phyloP scores from a whole-genome alignment of 495 filamentous ascomycete species.

The Aspergillus hancockii region DNA sequence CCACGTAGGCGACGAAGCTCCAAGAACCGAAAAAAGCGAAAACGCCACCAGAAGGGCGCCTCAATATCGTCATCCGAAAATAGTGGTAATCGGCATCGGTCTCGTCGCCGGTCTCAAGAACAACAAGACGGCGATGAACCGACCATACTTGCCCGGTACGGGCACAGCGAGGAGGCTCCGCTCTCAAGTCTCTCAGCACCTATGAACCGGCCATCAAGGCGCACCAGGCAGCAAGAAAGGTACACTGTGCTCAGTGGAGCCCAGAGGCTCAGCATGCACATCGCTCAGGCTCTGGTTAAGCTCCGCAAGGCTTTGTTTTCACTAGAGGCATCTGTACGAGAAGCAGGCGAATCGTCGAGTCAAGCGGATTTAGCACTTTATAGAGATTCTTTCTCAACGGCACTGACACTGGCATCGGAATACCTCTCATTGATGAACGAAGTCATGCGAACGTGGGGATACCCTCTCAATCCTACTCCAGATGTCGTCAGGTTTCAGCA shows the following conservation, averaged over 20 bases:
- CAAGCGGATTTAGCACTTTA: conserved; percentile 34
- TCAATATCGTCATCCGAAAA: conserved; percentile 50
- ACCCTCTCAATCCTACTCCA: conserved; percentile 56
- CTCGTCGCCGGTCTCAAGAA: conserved; percentile 38
- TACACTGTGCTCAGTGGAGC: conserved; percentile 49
- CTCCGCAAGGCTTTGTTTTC: conserved; percentile 61
- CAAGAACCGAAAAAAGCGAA: conserved; percentile 59
- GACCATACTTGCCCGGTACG: conserved; percentile 58
- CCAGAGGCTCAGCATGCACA: conserved; percentile 52
- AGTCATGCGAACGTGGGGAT: conserved; percentile 56
- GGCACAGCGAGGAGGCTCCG: conserved; percentile 61
- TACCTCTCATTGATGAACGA: conserved; percentile 58
- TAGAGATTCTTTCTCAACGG: conserved; percentile 45
- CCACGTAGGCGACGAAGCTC: conserved; percentile 34
- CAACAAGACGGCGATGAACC: conserved; percentile 36
- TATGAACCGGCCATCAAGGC: conserved; percentile 24
- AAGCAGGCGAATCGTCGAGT: conserved; percentile 22
- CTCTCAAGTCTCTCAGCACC: conserved; percentile 36
- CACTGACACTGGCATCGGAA: conserved; percentile 48
- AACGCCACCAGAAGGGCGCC: conserved; percentile 49
- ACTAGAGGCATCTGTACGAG: conserved; percentile 37
- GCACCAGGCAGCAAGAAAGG: conserved; percentile 41
- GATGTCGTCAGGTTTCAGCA: conserved; percentile 57
- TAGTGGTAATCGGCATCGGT: conserved; percentile 42
- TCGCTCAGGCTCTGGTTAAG: conserved; percentile 57